These are phyloP conservation scores for Mesotaenium endlicherianum DNA, from an alignment of 139 green algal species.

Conservation along the genomic window DNA sequence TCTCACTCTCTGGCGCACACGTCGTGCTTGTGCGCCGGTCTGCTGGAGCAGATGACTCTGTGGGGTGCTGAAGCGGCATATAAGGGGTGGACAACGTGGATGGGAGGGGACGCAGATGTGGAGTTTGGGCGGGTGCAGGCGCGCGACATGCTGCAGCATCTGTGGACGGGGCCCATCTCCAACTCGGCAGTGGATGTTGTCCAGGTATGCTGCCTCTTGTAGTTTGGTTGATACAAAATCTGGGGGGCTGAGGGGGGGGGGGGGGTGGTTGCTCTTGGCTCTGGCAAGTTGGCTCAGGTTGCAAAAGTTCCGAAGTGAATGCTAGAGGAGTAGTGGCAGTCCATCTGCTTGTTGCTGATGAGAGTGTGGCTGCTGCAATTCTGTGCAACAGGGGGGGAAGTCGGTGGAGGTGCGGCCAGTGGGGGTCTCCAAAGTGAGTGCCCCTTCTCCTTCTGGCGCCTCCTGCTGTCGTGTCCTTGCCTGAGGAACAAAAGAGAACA, in stretches of 20 bases:
- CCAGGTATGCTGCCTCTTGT: constrained; percentile 66
- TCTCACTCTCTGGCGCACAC: too few species aligned
- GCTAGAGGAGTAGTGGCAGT: too few species aligned
- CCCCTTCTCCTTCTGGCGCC: neutral
- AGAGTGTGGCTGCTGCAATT: too few species aligned
- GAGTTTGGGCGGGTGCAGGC: constrained; percentile 68
- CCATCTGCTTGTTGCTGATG: too few species aligned
- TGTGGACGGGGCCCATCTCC: constrained; percentile 96
- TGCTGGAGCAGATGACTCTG: too few species aligned
- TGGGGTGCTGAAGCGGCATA: too few species aligned
- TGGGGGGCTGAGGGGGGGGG: too few species aligned
- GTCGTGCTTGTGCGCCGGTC: too few species aligned
- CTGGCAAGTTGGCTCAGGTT: neutral
- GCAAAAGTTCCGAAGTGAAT: too few species aligned
- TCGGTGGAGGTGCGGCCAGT: constrained; percentile 86
- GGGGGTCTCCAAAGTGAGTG: constrained; percentile 83
- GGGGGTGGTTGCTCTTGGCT: too few species aligned
- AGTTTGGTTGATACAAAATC: too few species aligned
- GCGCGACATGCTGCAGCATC: constrained; percentile 82
- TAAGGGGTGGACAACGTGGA: neutral
- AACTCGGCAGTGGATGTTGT: constrained; percentile 97
- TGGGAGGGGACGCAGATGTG: constrained; percentile 43
- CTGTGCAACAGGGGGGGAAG: constrained; percentile 70
- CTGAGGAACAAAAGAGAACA: neutral
- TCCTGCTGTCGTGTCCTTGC: neutral